Evolutionary conservation across 2,329 filamentous ascomycete genomes (phyloP).

Genomic region (Penicillium aurantiogriseum): DNA sequence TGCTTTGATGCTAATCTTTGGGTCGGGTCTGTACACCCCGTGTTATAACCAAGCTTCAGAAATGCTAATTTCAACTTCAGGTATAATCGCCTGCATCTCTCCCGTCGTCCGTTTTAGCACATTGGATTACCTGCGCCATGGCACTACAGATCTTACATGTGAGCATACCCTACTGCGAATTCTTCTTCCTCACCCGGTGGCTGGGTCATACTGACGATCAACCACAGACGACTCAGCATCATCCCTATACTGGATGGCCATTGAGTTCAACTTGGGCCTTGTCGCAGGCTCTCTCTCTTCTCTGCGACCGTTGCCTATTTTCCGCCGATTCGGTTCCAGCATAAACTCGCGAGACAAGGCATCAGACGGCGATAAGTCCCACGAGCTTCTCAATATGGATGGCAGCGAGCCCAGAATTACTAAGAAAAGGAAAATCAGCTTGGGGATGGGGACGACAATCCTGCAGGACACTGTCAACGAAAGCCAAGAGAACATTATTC

Average conservation of each 20-base stretch:
- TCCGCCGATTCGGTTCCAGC: slow-evolving; percentile 9
- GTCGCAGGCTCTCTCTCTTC: slow-evolving; percentile 21
- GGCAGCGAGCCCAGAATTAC: background rate
- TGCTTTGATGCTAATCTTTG: slow-evolving; percentile 12
- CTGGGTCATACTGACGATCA: background rate
- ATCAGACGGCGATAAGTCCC: background rate
- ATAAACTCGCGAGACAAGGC: background rate
- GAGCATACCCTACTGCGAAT: background rate
- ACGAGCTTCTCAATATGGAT: background rate
- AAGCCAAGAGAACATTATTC: slow-evolving; percentile 6
- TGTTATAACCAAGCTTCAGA: background rate
- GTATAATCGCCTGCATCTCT: slow-evolving; percentile 20
- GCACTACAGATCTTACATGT: slow-evolving; percentile 20
- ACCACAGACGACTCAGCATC: slow-evolving; percentile 12
- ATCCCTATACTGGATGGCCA: slow-evolving; percentile 23
- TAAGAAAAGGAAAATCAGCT: background rate
- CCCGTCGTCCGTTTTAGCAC: slow-evolving; percentile 21
- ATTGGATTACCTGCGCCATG: slow-evolving; percentile 14
- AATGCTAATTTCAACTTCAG: background rate
- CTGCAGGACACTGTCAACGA: slow-evolving; percentile 3
- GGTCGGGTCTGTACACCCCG: slow-evolving; percentile 1
- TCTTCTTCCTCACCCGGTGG: background rate
- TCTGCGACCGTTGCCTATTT: slow-evolving; percentile 6
- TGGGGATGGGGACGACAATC: slow-evolving; percentile 4
- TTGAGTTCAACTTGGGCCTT: slow-evolving; percentile 24